Percentiles rank a stretch among this genome's conserved stretches.
Conservation (phyloP, 768 basidiomycete genomes). For the Clavulina sp. region DNA sequence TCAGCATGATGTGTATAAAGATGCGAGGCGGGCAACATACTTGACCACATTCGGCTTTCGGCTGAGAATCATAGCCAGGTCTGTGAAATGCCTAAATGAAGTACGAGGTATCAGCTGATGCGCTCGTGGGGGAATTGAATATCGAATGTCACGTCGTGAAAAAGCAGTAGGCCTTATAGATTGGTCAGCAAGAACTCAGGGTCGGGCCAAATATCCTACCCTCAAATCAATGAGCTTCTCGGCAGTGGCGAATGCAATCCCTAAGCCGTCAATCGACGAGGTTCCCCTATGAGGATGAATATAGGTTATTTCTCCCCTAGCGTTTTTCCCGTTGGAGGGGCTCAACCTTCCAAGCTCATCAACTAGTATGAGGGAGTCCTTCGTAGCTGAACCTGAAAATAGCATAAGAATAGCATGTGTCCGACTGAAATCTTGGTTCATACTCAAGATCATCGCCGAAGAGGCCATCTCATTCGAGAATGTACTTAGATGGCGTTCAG, state of each 20-base stretch:
- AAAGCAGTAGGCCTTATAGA: slow-evolving; percentile 56
- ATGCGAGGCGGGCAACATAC: slow-evolving; percentile 26
- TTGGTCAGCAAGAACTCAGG: neutral
- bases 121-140: slow-evolving; percentile 5
- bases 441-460: slow-evolving; percentile 78
- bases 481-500: slow-evolving; percentile 79
- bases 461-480: slow-evolving; percentile 93
- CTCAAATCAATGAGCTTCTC: slow-evolving; percentile 57
- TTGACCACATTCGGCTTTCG: slow-evolving; percentile 64
- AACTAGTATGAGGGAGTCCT: slow-evolving; percentile 24
- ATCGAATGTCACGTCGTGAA: slow-evolving; percentile 54
- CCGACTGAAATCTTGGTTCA: neutral
- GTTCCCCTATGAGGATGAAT: no score
- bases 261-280: slow-evolving; percentile 62
- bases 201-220: slow-evolving; percentile 24
- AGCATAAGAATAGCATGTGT: neutral
- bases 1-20: neutral
- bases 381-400: slow-evolving; percentile 36
- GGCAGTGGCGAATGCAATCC: slow-evolving; percentile 70
- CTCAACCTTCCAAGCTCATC: slow-evolving; percentile 91
- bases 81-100: slow-evolving; percentile 52
- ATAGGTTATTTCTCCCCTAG: no score
- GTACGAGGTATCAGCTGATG: neutral
- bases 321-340: no score
- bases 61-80: slow-evolving; percentile 59